Percentiles rank a stretch among this genome's conserved stretches.
Conservation (phyloP, 2,329 filamentous ascomycete species). For the Clonostachys rosea region DNA sequence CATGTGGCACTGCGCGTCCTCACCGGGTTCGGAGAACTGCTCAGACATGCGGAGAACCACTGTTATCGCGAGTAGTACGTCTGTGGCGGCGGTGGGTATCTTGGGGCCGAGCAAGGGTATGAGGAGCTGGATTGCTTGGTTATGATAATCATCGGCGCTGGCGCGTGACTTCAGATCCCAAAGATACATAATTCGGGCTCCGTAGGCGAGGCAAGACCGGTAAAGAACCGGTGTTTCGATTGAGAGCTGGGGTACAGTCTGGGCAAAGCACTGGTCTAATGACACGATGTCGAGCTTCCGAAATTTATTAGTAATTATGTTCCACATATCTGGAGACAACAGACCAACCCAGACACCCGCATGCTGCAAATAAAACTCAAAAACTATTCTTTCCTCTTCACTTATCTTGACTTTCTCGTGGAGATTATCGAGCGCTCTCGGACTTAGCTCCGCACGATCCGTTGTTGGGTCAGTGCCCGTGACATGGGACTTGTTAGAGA, state of each 20-base stretch:
- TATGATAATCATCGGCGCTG: neutral
- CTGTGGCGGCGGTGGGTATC: neutral
- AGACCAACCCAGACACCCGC: too few species aligned
- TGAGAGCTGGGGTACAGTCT: neutral
- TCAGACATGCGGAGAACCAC: constrained; percentile 2
- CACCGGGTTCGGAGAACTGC: constrained; percentile 1
- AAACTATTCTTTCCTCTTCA: too few species aligned
- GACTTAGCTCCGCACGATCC: too few species aligned
- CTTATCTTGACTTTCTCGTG: too few species aligned
- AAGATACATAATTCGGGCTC: neutral
- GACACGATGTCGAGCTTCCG: neutral
- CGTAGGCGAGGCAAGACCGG: constrained; percentile 1
- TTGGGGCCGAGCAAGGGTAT: neutral
- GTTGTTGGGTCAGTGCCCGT: too few species aligned
- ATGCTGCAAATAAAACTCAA: too few species aligned
- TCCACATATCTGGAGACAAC: too few species aligned
- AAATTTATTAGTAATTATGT: neutral
- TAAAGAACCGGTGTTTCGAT: neutral
- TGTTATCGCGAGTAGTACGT: neutral
- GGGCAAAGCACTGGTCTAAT: neutral
- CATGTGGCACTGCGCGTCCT: constrained; percentile 1
- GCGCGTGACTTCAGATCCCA: neutral
- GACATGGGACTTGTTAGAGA: too few species aligned
- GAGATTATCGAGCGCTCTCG: too few species aligned
- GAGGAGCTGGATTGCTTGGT: neutral